These are phyloP conservation scores for Aegilops speltoides DNA, from an alignment of 176 grass and related monocot genomes.

Conservation along the genomic window DNA sequence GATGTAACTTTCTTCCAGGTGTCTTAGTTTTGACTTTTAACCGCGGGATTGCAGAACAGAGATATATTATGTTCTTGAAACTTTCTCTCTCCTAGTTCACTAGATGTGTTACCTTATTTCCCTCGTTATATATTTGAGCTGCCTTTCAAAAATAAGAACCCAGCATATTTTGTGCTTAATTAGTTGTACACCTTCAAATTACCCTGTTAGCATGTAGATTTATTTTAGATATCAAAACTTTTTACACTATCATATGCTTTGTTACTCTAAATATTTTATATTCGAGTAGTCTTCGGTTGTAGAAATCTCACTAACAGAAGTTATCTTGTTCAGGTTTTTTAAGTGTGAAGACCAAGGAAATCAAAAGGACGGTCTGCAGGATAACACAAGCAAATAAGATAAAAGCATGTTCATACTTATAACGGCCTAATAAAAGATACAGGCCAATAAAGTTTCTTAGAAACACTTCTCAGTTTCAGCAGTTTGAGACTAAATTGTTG, in stretches of 20 bases:
- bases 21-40: background rate
- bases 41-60: background rate
- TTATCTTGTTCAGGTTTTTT: slow-evolving; percentile 28
- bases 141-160: background rate
- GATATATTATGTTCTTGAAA: slow-evolving; percentile 8
- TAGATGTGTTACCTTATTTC: background rate
- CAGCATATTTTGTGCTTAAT: background rate
- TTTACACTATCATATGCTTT: background rate
- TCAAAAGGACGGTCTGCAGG: slow-evolving; percentile 16
- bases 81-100: background rate
- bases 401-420: background rate
- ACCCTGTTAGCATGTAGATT: background rate
- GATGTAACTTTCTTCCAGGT: slow-evolving; percentile 24
- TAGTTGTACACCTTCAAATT: background rate
- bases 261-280: background rate
- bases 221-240: background rate
- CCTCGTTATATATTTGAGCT: background rate
- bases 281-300: slow-evolving; percentile 1
- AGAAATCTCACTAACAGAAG: background rate
- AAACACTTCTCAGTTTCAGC: slow-evolving; percentile 14
- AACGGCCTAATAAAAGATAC: background rate
- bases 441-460: background rate
- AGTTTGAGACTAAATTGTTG: background rate
- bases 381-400: background rate
- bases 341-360: slow-evolving; percentile 25